Conservation (phyloP, 2,329 filamentous ascomycete species). For the Fusarium longipes region DNA sequence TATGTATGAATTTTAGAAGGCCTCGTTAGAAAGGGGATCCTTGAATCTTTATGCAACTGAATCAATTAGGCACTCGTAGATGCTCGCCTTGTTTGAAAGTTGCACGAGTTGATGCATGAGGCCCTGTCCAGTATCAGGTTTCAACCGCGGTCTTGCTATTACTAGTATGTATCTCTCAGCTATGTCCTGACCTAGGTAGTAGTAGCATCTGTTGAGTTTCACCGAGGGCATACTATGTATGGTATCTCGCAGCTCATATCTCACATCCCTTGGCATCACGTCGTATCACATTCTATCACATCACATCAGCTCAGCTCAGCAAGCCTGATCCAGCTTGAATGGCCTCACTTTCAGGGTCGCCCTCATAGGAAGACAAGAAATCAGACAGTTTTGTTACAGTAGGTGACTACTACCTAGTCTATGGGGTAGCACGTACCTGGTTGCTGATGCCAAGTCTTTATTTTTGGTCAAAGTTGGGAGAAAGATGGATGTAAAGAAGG, state of each 20-base stretch:
- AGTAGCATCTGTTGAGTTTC: slow-evolving; percentile 12
- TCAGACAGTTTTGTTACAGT: slow-evolving; percentile 8
- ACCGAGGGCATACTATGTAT: slow-evolving; percentile 14
- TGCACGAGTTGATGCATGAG: slow-evolving; percentile 25
- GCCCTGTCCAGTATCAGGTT: slow-evolving; percentile 9
- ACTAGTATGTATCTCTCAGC: not conserved
- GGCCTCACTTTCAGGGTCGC: not conserved
- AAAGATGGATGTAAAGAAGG: not conserved
- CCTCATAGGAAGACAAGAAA: not conserved
- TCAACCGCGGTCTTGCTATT: not conserved
- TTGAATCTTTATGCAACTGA: slow-evolving; percentile 32
- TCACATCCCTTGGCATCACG: slow-evolving; percentile 21
- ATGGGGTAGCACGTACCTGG: slow-evolving; percentile 14
- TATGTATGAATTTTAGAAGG: slow-evolving; percentile 37
- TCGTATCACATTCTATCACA: slow-evolving; percentile 20
- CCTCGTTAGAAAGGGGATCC: slow-evolving; percentile 26
- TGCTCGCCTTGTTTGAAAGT: slow-evolving; percentile 10
- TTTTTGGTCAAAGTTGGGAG: slow-evolving; percentile 2
- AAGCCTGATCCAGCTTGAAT: not conserved
- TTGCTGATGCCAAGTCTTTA: slow-evolving; percentile 18
- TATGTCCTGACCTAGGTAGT: not conserved
- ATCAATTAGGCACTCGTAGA: slow-evolving; percentile 25
- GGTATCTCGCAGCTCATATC: slow-evolving; percentile 19
- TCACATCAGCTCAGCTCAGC: slow-evolving; percentile 19
- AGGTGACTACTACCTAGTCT: too few relatives aligned